Evolutionary conservation across 2,329 filamentous ascomycete species (phyloP).

Genomic region (Sclerotinia glacialis): DNA sequence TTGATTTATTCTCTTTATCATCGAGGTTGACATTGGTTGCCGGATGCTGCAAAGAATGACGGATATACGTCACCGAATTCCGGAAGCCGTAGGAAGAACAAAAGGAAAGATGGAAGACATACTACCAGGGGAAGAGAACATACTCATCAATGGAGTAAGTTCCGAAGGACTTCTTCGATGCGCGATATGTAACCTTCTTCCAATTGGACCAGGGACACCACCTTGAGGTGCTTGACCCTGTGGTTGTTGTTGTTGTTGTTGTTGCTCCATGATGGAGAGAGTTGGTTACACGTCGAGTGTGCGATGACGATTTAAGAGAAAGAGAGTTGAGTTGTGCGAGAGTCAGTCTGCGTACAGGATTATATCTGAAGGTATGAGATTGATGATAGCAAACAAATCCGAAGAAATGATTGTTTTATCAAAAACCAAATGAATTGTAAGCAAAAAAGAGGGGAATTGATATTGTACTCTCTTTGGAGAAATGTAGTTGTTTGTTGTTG

Average conservation of each 20-base stretch:
- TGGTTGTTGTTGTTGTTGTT: constrained; percentile 41
- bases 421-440: constrained; percentile 23
- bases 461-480: constrained; percentile 3
- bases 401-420: constrained; percentile 5
- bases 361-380: background rate
- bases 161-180: constrained; percentile 96
- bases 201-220: constrained; percentile 69
- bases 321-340: background rate
- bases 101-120: constrained; percentile 43
- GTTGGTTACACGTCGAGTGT: constrained; percentile 48
- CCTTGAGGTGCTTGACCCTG: constrained; percentile 42
- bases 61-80: constrained; percentile 27
- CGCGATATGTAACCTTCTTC: constrained; percentile 92
- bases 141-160: constrained; percentile 96
- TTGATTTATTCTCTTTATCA: constrained; percentile 5
- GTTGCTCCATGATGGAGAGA: constrained; percentile 45
- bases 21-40: background rate
- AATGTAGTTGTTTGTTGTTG: background rate
- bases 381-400: constrained; percentile 2
- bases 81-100: constrained; percentile 4
- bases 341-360: background rate
- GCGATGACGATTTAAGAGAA: constrained; percentile 31
- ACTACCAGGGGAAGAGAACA: constrained; percentile 62
- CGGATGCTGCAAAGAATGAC: constrained; percentile 30
- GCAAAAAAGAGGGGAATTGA: constrained; percentile 35